These are phyloP conservation scores for Sporothrix dimorphospora DNA, from an alignment of 2,329 filamentous ascomycete genomes.

Conservation along the genomic window DNA sequence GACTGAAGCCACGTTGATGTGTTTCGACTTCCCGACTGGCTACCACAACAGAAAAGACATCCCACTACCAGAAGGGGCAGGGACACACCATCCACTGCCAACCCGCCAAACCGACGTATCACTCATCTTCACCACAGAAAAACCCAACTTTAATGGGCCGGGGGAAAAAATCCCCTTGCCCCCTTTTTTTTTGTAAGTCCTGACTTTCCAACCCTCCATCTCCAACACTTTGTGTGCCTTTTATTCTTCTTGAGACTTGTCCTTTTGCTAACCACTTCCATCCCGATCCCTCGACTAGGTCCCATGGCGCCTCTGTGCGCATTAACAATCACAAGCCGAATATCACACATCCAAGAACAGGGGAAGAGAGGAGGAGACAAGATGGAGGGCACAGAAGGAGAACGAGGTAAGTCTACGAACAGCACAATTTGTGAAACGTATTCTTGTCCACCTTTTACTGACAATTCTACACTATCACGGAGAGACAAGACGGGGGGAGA, in stretches of 20 bases:
- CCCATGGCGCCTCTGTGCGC: slow-evolving; percentile 15
- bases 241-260: background rate
- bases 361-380: background rate
- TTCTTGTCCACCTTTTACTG: background rate
- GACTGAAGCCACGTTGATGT: slow-evolving; percentile 1
- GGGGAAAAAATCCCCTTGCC: background rate
- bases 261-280: background rate
- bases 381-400: background rate
- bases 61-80: slow-evolving; percentile 7
- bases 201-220: no score
- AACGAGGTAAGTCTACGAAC: background rate
- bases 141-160: background rate
- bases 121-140: background rate
- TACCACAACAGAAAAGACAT: background rate
- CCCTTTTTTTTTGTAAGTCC: slow-evolving; percentile 1
- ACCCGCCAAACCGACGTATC: background rate
- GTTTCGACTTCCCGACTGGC: background rate
- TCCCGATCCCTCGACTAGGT: background rate
- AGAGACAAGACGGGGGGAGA: no score
- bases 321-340: background rate
- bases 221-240: background rate
- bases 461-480: background rate
- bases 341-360: background rate
- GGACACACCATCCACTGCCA: background rate
- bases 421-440: background rate